phyloP scores from a whole-genome alignment of 176 grass and related monocot species.

The Metroxylon sagu region DNA sequence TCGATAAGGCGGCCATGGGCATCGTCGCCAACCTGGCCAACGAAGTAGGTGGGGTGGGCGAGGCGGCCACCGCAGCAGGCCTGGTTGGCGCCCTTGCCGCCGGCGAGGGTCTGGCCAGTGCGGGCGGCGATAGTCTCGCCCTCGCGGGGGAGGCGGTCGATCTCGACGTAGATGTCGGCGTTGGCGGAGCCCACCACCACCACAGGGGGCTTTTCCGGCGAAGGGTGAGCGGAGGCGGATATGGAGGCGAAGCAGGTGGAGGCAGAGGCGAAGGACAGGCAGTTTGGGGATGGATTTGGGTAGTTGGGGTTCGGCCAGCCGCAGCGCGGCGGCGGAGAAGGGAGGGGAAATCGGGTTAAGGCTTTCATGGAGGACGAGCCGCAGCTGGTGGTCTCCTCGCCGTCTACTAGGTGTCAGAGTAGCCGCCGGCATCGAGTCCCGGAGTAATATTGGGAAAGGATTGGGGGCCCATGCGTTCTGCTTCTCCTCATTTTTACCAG shows the following conservation, averaged over 20 bases:
- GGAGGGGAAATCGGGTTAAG: slow-evolving; percentile 20
- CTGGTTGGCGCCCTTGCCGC: slow-evolving; percentile 72
- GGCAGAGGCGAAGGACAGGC: slow-evolving; percentile 30
- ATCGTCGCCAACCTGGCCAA: slow-evolving; percentile 72
- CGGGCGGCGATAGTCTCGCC: slow-evolving; percentile 66
- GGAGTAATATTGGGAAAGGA: no score
- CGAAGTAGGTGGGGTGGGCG: slow-evolving; percentile 56
- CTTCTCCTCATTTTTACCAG: no score
- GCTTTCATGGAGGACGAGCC: slow-evolving; percentile 21
- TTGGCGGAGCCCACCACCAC: slow-evolving; percentile 92
- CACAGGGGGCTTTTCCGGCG: slow-evolving; percentile 29
- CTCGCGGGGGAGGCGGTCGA: slow-evolving; percentile 61
- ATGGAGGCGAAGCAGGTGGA: neutral
- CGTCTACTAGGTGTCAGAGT: no score
- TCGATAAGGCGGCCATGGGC: slow-evolving; percentile 81
- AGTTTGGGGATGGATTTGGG: slow-evolving; percentile 4
- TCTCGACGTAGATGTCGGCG: slow-evolving; percentile 96
- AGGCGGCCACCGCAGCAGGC: slow-evolving; percentile 78
- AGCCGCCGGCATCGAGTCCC: no score
- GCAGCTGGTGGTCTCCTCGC: no score
- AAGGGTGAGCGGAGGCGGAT: slow-evolving; percentile 4
- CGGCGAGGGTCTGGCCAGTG: slow-evolving; percentile 44
- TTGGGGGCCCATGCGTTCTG: no score
- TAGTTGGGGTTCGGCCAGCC: neutral
- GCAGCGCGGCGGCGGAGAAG: slow-evolving; percentile 9